Conservation (phyloP, 768 basidiomycete species). For the Hortiboletus campestris region DNA sequence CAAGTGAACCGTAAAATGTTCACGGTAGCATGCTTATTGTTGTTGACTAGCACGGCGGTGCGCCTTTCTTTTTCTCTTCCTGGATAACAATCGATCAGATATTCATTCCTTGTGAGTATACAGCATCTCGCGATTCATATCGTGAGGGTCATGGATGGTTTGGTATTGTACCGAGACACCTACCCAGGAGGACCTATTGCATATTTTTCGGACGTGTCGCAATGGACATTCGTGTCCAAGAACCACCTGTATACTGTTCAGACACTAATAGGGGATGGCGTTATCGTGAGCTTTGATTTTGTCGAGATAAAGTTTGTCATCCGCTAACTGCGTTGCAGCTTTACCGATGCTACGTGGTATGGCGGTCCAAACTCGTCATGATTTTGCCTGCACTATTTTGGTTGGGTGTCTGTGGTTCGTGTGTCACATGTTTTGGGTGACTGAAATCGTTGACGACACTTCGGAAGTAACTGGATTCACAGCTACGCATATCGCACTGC, state of each 20-base stretch:
- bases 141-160: conserved; percentile 20
- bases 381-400: conserved; percentile 9
- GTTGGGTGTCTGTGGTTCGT: neutral
- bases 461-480: conserved; percentile 5
- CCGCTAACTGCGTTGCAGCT: neutral
- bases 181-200: conserved; percentile 23
- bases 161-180: conserved; percentile 20
- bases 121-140: conserved; percentile 27
- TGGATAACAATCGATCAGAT: too few species aligned
- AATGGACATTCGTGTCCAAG: conserved; percentile 1
- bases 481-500: neutral
- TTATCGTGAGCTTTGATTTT: conserved; percentile 5
- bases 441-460: neutral
- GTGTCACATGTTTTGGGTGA: neutral
- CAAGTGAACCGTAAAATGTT: conserved; percentile 21
- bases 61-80: neutral
- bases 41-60: conserved; percentile 28
- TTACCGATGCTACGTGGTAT: conserved; percentile 11
- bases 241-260: conserved; percentile 7
- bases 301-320: neutral
- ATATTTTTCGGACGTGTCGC: conserved; percentile 22
- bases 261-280: conserved; percentile 6
- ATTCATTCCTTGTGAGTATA: neutral
- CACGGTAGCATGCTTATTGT: conserved; percentile 17
- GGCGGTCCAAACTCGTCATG: conserved; percentile 4